phyloP scores from a whole-genome alignment of 345 rosid genomes.

The Dipteronia sinensis region DNA sequence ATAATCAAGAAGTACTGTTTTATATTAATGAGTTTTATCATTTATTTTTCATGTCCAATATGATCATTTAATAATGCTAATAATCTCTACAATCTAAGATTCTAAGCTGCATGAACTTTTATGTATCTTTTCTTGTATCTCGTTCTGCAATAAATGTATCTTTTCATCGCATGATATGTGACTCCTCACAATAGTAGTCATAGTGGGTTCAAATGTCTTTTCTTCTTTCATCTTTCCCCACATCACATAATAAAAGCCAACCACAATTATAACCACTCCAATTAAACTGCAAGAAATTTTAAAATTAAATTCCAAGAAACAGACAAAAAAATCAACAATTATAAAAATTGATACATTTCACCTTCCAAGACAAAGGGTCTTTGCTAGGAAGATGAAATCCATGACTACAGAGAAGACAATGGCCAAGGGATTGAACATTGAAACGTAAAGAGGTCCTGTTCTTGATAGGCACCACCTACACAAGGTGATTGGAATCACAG shows the following conservation, averaged over 20 bases:
- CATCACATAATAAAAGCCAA: conserved; percentile 23
- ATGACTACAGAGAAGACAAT: conserved; percentile 23
- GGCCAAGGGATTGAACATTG: conserved; percentile 38
- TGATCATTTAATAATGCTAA: too few species aligned
- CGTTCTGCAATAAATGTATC: conserved; percentile 8
- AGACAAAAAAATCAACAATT: too few species aligned
- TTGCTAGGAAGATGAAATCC: conserved; percentile 25
- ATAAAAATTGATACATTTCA: not conserved
- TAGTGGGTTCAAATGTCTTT: too few species aligned
- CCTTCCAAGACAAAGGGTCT: conserved; percentile 33
- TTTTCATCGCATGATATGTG: not conserved
- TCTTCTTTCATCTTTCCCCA: conserved; percentile 22
- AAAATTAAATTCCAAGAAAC: too few species aligned
- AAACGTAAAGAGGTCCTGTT: conserved; percentile 33
- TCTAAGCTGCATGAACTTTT: too few species aligned
- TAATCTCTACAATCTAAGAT: too few species aligned
- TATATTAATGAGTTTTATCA: too few species aligned
- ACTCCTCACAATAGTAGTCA: too few species aligned
- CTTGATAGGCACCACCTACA: conserved; percentile 27
- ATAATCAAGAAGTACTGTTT: too few species aligned
- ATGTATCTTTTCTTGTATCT: not conserved
- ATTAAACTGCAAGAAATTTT: conserved; percentile 18
- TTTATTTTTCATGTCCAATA: too few species aligned
- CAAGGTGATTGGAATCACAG: conserved; percentile 14
- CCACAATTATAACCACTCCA: conserved; percentile 19